Evolutionary conservation across 768 basidiomycete species (phyloP).

Genomic region (Boletus pseudopeckii): DNA sequence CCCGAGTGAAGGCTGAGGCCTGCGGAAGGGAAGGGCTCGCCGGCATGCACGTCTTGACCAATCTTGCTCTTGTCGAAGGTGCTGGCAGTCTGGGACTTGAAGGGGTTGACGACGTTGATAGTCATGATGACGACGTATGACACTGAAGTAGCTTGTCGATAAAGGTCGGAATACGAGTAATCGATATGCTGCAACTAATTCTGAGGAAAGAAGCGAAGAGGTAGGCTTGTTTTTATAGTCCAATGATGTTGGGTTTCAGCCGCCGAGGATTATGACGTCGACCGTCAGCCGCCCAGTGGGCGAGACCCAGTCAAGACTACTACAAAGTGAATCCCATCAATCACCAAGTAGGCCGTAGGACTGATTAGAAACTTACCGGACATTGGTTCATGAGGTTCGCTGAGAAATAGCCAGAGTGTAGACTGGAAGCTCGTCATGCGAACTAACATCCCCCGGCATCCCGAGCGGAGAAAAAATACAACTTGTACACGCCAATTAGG

Average conservation of each 20-base stretch:
- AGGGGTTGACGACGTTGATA: slow-evolving; percentile 7
- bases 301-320: not conserved
- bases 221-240: slow-evolving; percentile 8
- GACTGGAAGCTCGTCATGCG: not conserved
- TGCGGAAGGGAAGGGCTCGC: not conserved
- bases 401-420: not conserved
- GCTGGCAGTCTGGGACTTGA: slow-evolving; percentile 12
- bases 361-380: slow-evolving; percentile 3
- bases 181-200: slow-evolving; percentile 1
- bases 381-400: not conserved
- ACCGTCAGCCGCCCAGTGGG: slow-evolving; percentile 13
- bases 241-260: slow-evolving; percentile 1
- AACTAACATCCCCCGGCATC: not conserved
- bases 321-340: not conserved
- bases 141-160: slow-evolving; percentile 1
- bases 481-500: not conserved
- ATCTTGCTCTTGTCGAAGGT: slow-evolving; percentile 3
- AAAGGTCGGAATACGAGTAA: not conserved
- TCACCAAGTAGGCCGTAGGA: not conserved
- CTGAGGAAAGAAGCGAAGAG: not conserved
- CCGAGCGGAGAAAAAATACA: not conserved
- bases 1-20: not conserved
- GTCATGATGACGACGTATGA: slow-evolving; percentile 10
- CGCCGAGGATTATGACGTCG: slow-evolving; percentile 1
- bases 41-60: not conserved